Evolutionary conservation across 129 eudicot genomes (phyloP).

Genomic region (Glebionis coronaria): DNA sequence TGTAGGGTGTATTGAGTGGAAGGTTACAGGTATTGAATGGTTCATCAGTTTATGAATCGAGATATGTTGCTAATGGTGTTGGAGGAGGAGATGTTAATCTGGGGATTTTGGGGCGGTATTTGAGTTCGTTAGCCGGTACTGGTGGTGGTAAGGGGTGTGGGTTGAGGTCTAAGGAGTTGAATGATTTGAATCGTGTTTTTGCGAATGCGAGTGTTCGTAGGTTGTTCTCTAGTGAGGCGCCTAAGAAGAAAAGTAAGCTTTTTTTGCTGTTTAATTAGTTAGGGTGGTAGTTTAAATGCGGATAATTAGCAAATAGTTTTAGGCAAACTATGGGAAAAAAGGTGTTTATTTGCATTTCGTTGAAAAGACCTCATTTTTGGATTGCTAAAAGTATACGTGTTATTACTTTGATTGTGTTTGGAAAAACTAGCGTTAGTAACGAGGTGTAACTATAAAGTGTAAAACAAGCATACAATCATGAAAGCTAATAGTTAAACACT

Average conservation of each 20-base stretch:
- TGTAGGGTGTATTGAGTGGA: slow-evolving; percentile 57
- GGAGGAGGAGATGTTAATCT: slow-evolving; percentile 39
- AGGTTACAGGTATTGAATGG: slow-evolving; percentile 36
- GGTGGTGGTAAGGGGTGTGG: slow-evolving; percentile 14
- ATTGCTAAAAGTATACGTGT: no score
- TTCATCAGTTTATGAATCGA: slow-evolving; percentile 27
- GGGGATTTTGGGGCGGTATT: slow-evolving; percentile 64
- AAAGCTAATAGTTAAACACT: no score
- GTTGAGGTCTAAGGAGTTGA: slow-evolving; percentile 35
- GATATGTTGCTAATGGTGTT: background rate
- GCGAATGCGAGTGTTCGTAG: slow-evolving; percentile 68
- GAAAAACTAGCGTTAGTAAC: no score
- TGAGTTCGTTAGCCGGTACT: slow-evolving; percentile 54
- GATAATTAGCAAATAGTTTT: no score
- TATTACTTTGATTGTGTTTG: no score
- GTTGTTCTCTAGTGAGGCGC: slow-evolving; percentile 66
- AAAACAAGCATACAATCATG: no score
- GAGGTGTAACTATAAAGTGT: no score
- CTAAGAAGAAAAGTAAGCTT: slow-evolving; percentile 81
- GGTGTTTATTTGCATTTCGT: no score
- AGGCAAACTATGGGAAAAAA: no score
- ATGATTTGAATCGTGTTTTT: slow-evolving; percentile 38
- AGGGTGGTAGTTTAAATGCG: no score
- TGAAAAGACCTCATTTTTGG: no score
- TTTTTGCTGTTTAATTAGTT: background rate